phyloP scores from a whole-genome alignment of 352 stramenopile species.

The Thalassiosira pacifica region DNA sequence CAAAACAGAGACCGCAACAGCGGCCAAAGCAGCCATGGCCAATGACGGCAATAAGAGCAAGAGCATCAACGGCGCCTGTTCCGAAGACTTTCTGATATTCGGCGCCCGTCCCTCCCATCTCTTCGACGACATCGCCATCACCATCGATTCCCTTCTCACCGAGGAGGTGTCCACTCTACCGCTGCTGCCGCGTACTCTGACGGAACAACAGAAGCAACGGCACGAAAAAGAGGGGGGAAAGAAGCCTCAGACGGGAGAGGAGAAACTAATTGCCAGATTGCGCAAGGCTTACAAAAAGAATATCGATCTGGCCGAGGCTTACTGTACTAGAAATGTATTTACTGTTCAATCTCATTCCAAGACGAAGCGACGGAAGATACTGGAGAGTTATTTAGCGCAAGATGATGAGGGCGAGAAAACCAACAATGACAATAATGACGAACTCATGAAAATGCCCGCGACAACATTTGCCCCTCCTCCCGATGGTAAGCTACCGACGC shows the following conservation, averaged over 20 bases:
- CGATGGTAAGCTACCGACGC: conserved; percentile 34
- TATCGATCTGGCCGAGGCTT: conserved; percentile 72
- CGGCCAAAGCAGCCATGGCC: not conserved
- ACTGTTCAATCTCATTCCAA: conserved; percentile 68
- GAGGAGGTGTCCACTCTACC: conserved; percentile 70
- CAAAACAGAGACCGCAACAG: too few species aligned
- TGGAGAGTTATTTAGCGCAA: conserved; percentile 52
- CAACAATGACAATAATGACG: not conserved
- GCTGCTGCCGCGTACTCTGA: conserved; percentile 53
- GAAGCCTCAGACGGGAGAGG: conserved; percentile 43
- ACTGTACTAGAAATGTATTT: conserved; percentile 73
- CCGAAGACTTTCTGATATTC: conserved; percentile 71
- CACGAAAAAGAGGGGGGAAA: not conserved
- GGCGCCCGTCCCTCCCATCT: conserved; percentile 61
- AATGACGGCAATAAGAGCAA: not conserved
- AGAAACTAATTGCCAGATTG: conserved; percentile 62
- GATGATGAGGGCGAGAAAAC: conserved; percentile 10
- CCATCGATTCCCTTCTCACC: conserved; percentile 56
- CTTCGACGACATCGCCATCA: conserved; percentile 65
- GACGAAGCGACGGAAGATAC: conserved; percentile 66
- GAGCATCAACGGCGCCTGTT: not conserved
- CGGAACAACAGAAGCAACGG: conserved; percentile 1
- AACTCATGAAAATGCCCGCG: not conserved
- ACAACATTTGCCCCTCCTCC: conserved; percentile 27
- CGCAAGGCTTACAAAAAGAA: conserved; percentile 70